These are phyloP conservation scores for Liriodendron chinense DNA, from an alignment of 164 flowering plant genomes.

Conservation along the genomic window DNA sequence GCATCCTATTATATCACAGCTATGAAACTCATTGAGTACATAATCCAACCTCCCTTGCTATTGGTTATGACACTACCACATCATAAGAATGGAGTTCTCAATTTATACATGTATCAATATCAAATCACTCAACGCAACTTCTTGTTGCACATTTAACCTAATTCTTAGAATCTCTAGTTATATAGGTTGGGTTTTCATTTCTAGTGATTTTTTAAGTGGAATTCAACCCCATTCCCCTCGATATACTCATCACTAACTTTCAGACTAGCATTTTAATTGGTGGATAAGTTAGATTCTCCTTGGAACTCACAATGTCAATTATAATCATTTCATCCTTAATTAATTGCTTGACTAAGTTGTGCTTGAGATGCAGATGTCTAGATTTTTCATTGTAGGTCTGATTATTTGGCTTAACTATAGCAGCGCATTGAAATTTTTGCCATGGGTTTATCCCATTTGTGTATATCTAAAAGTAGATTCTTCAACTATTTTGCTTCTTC, in stretches of 20 bases:
- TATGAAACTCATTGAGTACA: too few species aligned
- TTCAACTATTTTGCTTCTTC: neutral
- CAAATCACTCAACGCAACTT: neutral
- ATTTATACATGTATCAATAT: too few species aligned
- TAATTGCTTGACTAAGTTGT: neutral
- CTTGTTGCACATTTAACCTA: neutral
- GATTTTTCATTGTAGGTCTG: neutral
- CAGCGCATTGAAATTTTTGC: neutral
- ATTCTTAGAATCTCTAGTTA: neutral
- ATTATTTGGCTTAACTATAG: neutral
- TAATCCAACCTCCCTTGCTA: neutral
- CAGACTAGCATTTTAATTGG: too few species aligned
- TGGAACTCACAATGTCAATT: too few species aligned
- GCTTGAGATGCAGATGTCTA: neutral
- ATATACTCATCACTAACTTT: too few species aligned
- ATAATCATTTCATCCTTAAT: too few species aligned
- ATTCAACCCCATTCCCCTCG: neutral
- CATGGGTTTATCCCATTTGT: neutral
- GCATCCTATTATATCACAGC: too few species aligned
- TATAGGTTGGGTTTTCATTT: neutral
- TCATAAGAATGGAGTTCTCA: neutral
- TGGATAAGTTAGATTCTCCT: too few species aligned
- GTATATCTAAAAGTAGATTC: neutral
- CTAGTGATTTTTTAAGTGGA: neutral
- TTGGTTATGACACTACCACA: neutral